Evolutionary conservation across 805 yeast species (phyloP).

Genomic region (Teunomyces panamensis): DNA sequence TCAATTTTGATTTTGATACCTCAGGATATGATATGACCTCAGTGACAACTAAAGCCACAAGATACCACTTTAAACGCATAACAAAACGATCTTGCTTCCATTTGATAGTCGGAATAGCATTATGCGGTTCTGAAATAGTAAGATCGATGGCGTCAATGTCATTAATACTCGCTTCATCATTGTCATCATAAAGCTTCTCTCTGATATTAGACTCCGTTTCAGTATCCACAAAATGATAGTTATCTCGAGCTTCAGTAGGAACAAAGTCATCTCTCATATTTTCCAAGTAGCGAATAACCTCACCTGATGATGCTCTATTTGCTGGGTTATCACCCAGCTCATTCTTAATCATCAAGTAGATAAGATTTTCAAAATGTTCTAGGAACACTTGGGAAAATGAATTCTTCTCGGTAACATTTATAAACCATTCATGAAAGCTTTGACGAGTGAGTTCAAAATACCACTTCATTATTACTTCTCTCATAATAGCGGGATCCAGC

Average conservation of each 20-base stretch:
- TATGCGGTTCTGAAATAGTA: not conserved
- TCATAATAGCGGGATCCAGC: constrained; percentile 27
- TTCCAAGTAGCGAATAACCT: constrained; percentile 19
- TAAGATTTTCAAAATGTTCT: constrained; percentile 18
- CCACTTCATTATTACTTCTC: constrained; percentile 30
- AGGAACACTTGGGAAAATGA: not conserved
- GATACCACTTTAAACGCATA: not conserved
- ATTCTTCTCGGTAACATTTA: not conserved
- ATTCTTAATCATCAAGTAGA: constrained; percentile 33
- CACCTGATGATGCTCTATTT: constrained; percentile 11
- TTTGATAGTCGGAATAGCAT: not conserved
- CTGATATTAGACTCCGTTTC: not conserved
- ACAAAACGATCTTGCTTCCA: not conserved
- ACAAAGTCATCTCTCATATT: constrained; percentile 15
- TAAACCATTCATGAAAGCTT: constrained; percentile 27
- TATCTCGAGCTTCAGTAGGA: not conserved
- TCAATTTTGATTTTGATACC: not conserved
- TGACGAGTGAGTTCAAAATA: constrained; percentile 18
- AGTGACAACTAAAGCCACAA: not conserved
- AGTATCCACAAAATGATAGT: not conserved
- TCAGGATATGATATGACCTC: not conserved
- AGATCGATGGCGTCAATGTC: not conserved
- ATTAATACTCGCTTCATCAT: not conserved
- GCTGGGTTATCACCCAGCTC: constrained; percentile 5
- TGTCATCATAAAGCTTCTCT: not conserved